These are phyloP conservation scores for Ilyonectria destructans DNA, from an alignment of 2,329 filamentous ascomycete genomes.

Conservation along the genomic window DNA sequence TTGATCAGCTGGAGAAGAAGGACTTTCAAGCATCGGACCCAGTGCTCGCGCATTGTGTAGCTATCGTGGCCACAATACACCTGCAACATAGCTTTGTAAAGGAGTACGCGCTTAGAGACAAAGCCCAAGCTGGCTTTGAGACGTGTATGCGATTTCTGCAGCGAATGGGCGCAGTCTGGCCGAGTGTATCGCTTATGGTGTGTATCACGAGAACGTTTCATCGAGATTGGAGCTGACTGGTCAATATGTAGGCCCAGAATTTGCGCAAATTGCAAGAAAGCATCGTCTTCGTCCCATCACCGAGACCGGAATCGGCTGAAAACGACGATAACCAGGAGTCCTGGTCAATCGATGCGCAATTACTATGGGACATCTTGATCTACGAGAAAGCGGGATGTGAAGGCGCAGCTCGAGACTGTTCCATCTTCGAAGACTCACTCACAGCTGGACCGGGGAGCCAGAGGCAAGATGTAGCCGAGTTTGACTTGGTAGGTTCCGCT, in stretches of 20 bases:
- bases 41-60: slow-evolving; percentile 61
- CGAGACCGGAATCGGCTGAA: neutral
- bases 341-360: slow-evolving; percentile 53
- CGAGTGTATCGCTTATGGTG: slow-evolving; percentile 47
- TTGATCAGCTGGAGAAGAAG: slow-evolving; percentile 62
- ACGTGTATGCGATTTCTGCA: slow-evolving; percentile 49
- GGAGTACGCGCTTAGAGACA: slow-evolving; percentile 40
- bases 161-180: slow-evolving; percentile 46
- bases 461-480: slow-evolving; percentile 37
- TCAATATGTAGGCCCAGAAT: slow-evolving; percentile 42
- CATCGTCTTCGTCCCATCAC: slow-evolving; percentile 38
- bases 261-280: slow-evolving; percentile 54
- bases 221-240: neutral
- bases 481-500: slow-evolving; percentile 56
- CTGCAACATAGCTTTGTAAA: slow-evolving; percentile 67
- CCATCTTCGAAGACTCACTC: slow-evolving; percentile 42
- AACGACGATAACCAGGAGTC: slow-evolving; percentile 20
- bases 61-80: slow-evolving; percentile 69
- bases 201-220: neutral
- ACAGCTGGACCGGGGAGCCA: slow-evolving; percentile 7
- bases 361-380: slow-evolving; percentile 57
- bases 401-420: slow-evolving; percentile 41
- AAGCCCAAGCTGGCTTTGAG: slow-evolving; percentile 47
- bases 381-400: slow-evolving; percentile 54
- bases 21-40: slow-evolving; percentile 60